These are phyloP conservation scores for Microcera coccophila DNA, from an alignment of 2,329 filamentous ascomycete species.

Conservation along the genomic window DNA sequence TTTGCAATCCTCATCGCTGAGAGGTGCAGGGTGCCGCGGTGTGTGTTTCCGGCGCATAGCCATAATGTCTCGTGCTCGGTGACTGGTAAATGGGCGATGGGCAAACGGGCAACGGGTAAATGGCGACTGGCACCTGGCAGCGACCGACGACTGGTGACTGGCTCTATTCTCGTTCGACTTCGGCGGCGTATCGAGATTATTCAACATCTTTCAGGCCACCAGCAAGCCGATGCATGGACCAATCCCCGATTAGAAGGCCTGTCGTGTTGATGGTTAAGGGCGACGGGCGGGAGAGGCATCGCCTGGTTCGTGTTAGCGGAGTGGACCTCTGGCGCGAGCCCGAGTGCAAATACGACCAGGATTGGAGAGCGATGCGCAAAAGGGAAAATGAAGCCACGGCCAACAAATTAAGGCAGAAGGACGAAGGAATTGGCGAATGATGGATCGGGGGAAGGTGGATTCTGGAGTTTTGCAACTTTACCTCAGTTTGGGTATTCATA, in stretches of 20 bases:
- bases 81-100: not conserved
- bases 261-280: constrained; percentile 1
- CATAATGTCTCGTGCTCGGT: constrained; percentile 24
- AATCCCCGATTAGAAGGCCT: not conserved
- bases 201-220: not conserved
- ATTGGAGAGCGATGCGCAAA: constrained; percentile 11
- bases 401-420: too few species aligned
- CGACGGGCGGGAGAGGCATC: constrained; percentile 29
- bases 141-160: too few species aligned
- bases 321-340: constrained; percentile 23
- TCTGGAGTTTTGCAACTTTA: too few species aligned
- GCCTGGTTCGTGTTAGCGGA: constrained; percentile 26
- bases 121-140: too few species aligned
- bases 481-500: too few species aligned
- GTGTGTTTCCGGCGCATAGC: constrained; percentile 26
- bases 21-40: too few species aligned
- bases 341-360: constrained; percentile 15
- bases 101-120: not conserved
- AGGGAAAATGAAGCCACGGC: too few species aligned
- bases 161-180: not conserved
- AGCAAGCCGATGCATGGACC: not conserved
- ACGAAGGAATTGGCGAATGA: constrained; percentile 10
- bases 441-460: constrained; percentile 11
- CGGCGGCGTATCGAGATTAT: not conserved
- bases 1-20: too few species aligned